These are phyloP conservation scores for Curvularia lunata DNA, from an alignment of 2,329 filamentous ascomycete species.

Conservation along the genomic window DNA sequence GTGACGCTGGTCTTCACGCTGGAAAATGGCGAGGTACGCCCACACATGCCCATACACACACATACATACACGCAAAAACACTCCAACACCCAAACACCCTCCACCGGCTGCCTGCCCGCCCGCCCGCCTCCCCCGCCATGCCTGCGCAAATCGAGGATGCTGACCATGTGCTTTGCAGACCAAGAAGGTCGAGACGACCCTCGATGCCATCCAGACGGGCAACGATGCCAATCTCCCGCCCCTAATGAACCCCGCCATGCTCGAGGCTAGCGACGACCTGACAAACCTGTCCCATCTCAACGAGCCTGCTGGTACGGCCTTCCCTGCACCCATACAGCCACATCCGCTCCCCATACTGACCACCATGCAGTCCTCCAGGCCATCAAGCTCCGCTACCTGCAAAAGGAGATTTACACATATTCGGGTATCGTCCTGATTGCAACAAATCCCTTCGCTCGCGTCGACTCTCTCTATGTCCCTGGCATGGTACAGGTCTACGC, in stretches of 20 bases:
- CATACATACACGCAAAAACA: neutral
- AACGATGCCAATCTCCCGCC: conserved; percentile 83
- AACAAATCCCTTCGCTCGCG: conserved; percentile 95
- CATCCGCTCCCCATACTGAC: conserved; percentile 33
- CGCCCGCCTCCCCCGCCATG: neutral
- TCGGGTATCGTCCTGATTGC: conserved; percentile 98
- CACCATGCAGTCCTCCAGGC: conserved; percentile 81
- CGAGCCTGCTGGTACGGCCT: conserved; percentile 83
- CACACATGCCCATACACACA: neutral
- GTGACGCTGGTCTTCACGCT: conserved; percentile 86
- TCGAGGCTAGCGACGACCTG: conserved; percentile 97
- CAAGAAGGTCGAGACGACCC: conserved; percentile 78
- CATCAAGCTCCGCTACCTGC: conserved; percentile 93
- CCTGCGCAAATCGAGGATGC: neutral
- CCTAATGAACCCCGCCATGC: conserved; percentile 96
- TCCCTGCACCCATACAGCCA: neutral
- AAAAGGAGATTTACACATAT: conserved; percentile 99
- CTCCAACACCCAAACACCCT: neutral
- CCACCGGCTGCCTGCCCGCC: neutral
- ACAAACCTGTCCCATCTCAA: conserved; percentile 98
- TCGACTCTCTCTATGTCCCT: conserved; percentile 97
- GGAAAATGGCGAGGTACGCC: conserved; percentile 84
- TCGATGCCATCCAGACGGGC: conserved; percentile 76
- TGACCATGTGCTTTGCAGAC: conserved; percentile 59
- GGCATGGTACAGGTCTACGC: conserved; percentile 99